Evolutionary conservation across 202 grass and related monocot genomes (phyloP), one percentile per base, ranked within the genome.

Genomic region (Brachypodium distachyon): DNA sequence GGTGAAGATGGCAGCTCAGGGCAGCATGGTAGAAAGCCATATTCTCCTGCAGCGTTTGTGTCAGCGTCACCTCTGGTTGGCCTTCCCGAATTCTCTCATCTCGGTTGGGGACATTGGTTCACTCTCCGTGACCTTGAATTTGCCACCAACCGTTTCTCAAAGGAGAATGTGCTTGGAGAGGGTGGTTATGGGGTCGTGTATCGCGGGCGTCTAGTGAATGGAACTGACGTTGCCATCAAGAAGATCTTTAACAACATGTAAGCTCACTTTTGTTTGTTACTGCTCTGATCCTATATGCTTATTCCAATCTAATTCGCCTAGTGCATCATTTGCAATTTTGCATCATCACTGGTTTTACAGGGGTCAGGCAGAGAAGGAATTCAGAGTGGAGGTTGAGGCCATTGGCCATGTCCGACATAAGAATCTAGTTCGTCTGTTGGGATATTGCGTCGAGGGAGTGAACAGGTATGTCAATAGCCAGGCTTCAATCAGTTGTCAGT

Each of bases 21-120:
- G 43, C 82, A 80, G 43, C 82, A 80, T 41, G 64, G 28, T 31
- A 89, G 83, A 71, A 93, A 90, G 27, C 79, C 76, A 1, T 88
- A 84, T 70, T 90, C 85, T 10, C 79, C 82, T 25, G 78, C 80
- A 1, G 76, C 79, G 6, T 84, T 94, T 25, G 85, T 90, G 11
- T 90, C 89, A 0, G 87, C 89, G 0, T 99, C 96, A 23, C 96
- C 96, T 29, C 73, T 99, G 23, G 82, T 91, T 78, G 96, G 96
- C 72, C 85, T 99, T 47, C 91, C 91, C 7, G 92, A 99, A 61
- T 96, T 95, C 74, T 95, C 89, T 37, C 96, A 96, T 80, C 90
- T 99, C 0, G 96, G 96, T 8, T 99, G 96, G 96, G 96, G 96
- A 23, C 96, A 99, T 77, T 99, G 96, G 96, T 99, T 99, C 65